phyloP scores from a whole-genome alignment of 2,329 filamentous ascomycete genomes.

The Diaporthe ilicicola region DNA sequence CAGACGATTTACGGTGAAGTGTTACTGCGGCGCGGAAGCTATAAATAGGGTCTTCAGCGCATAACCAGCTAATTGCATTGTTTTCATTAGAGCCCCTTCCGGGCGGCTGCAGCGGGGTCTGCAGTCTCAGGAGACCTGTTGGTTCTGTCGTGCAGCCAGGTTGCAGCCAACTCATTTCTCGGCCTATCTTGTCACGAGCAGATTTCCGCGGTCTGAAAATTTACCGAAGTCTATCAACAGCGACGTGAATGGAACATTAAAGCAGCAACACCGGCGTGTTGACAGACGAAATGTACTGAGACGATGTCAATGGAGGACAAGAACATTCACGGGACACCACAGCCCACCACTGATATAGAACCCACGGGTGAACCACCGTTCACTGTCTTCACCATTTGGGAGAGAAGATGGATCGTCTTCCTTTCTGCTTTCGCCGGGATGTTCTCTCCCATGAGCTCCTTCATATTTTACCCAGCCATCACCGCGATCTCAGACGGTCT shows the following conservation, averaged over 20 bases:
- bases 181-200: too few relatives aligned
- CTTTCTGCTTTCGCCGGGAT: slow-evolving; percentile 35
- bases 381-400: slow-evolving; percentile 27
- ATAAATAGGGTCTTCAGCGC: too few relatives aligned
- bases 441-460: slow-evolving; percentile 38
- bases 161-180: too few relatives aligned
- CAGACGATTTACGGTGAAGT: too few relatives aligned
- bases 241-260: too few relatives aligned
- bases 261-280: too few relatives aligned
- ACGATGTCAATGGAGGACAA: background rate
- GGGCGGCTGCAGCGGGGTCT: background rate
- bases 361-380: background rate
- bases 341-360: too few relatives aligned
- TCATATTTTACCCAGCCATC: slow-evolving; percentile 38
- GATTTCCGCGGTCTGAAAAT: too few relatives aligned
- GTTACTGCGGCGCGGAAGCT: too few relatives aligned
- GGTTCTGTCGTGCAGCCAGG: background rate
- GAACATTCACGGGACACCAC: background rate
- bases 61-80: too few relatives aligned
- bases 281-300: too few relatives aligned
- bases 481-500: slow-evolving; percentile 34
- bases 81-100: background rate
- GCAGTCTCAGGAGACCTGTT: background rate
- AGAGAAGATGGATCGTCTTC: slow-evolving; percentile 37
- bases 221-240: too few relatives aligned